Base-by-base conservation (phyloP, 805 yeast genomes). In the Ogataea paraovalis region DNA sequence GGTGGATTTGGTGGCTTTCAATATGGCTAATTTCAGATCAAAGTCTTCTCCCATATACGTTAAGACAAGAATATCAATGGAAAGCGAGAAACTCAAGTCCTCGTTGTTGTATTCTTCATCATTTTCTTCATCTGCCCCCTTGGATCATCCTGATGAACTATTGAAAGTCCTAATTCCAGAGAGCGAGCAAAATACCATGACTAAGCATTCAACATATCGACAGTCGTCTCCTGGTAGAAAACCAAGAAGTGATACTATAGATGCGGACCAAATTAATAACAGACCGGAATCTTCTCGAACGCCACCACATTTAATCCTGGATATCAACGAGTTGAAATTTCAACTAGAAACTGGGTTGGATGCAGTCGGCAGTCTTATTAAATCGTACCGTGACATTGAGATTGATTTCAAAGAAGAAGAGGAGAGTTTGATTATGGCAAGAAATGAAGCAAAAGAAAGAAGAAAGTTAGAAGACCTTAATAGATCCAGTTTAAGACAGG, bases 281-380 rank as follows among this genome's bases (percentile, higher is more conserved):
- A 8, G n/a, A 39, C 4, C 42, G 6, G 42, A 44, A 14, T 22
- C 25, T 3, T 42, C 55, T 37, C 51, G 53, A 43, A 27, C 45
- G 14, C 59, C 54, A 25, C 66, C 68, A 5, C 66, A 62, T 51
- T 45, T 64, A 53, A 71, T 60, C 49, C 64, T 59, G 7, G 74
- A 73, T 55, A 69, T 72, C 36, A 74, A 69, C 48, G 76, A 72
- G 50, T 52, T 74, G 33, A 67, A 74, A 48, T 72, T 66, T 48
- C 56, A 68, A 38, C 55, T 73, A 21, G 77, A 72, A 52, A 58
- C 68, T 5, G 72, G 73, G 1, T 68, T 73, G 39, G 75, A 70
- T 23, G 75, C 72, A 25, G 62, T 71, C 14, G 66, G 68, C 42
- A 54, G 65, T 8, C 56, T 71, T 16, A 50, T 68, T 49, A 60